Base-by-base conservation (phyloP, 768 basidiomycete species). In the Suillus subluteus region DNA sequence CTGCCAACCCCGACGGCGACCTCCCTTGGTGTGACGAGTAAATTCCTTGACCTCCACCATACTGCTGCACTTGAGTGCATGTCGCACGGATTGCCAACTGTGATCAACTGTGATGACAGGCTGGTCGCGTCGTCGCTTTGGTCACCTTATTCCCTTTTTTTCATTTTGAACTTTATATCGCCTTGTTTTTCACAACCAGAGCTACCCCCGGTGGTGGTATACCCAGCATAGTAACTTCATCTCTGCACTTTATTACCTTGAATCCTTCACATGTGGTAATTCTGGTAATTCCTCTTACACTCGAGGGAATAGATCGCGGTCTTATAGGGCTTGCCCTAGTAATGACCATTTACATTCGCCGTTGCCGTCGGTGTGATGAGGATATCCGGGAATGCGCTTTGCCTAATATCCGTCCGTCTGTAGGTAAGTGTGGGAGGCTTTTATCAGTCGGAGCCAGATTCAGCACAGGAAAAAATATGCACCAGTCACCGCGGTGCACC, bases 11-110 rank as follows among this genome's bases (percentile, higher is more conserved):
- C 1, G 79, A 80, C 46, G 82, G 82, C 62, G 79, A 82, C 69
- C 73, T 86, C 18, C 85, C 85, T 52, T 87, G 67, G 71, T 88
- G 87, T 75, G 84, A 87, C 68, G 82, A 86, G 78, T 55, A 46
- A 63, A 40, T 62, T n/a, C 26, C 46, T 54, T 6, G 37, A 44
- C 15, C 23, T 66, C 43, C 54, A 66, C 30, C 32, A 21, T 21
- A 63, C 35, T 58, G 12, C 52, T 50, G 41, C 32, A 38, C 6
- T 23, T 1, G 1, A 56, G 13, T 48, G 37, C 30, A 58, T 26
- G 46, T 66, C 55, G 64, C 63, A 41, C n/a, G 66, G 44, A 50
- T 66, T 11, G 38, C 30, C 64, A 66, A 62, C 64, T 69, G 73
- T 62, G 59, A 58, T 72, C 65, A 67, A 62, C 61, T 65, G 73